These are phyloP conservation scores for Fusarium keratoplasticum DNA, from an alignment of 2,329 filamentous ascomycete genomes.

Conservation along the genomic window DNA sequence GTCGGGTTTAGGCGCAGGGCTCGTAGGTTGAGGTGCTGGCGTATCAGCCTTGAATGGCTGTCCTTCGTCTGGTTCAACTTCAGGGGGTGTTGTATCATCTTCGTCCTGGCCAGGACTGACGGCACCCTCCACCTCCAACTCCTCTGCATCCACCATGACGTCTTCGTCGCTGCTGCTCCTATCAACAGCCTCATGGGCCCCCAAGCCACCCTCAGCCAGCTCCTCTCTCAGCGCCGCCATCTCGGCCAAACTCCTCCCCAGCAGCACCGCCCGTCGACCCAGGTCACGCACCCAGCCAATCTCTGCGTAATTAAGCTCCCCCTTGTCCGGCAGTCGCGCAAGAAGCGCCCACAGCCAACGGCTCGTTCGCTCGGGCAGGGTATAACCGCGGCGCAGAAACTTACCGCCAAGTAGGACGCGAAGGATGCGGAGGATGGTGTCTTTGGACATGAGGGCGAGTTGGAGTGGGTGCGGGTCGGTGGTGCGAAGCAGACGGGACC, in stretches of 20 bases:
- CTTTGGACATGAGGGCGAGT: constrained; percentile 73
- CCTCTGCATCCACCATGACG: constrained; percentile 49
- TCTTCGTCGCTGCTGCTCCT: constrained; percentile 57
- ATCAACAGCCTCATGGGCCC: constrained; percentile 59
- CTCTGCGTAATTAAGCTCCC: constrained; percentile 80
- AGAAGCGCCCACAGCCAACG: constrained; percentile 89
- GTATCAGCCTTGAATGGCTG: neutral
- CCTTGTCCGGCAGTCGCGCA: constrained; percentile 78
- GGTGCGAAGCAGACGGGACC: constrained; percentile 63
- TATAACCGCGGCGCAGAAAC: constrained; percentile 69
- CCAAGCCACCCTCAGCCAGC: constrained; percentile 54
- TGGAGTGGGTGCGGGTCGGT: constrained; percentile 70
- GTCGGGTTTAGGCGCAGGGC: constrained; percentile 14
- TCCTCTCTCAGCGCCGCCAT: constrained; percentile 61
- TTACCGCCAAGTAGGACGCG: constrained; percentile 73
- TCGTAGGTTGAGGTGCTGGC: neutral
- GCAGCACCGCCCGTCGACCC: constrained; percentile 77
- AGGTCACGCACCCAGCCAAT: constrained; percentile 82
- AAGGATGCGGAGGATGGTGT: constrained; percentile 74
- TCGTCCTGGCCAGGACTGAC: constrained; percentile 32
- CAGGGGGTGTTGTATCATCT: constrained; percentile 12
- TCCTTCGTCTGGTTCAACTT: constrained; percentile 19
- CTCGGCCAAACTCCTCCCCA: constrained; percentile 66
- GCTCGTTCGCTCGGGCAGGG: constrained; percentile 74
- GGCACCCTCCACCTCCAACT: constrained; percentile 45